phyloP scores from a whole-genome alignment of 805 yeast species.

The Lipomyces yamadae region DNA sequence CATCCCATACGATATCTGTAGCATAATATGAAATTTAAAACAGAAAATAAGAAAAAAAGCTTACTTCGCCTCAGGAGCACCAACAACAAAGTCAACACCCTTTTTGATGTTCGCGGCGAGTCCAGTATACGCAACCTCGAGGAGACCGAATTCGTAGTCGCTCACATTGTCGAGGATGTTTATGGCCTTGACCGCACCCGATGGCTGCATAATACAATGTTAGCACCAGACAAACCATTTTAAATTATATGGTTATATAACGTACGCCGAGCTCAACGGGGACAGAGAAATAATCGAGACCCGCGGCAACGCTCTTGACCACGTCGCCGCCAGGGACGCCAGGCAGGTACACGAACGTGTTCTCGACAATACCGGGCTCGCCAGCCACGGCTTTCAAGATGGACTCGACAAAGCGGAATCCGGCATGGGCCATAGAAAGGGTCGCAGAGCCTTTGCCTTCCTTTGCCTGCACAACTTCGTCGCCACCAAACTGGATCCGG shows the following conservation, averaged over 20 bases:
- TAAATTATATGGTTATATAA: slow-evolving; percentile 1
- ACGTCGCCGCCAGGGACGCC: slow-evolving; percentile 55
- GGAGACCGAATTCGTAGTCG: slow-evolving; percentile 80
- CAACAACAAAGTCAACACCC: slow-evolving; percentile 81
- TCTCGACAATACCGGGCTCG: slow-evolving; percentile 31
- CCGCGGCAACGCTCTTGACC: slow-evolving; percentile 84
- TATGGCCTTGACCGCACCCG: slow-evolving; percentile 66
- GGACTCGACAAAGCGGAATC: slow-evolving; percentile 76
- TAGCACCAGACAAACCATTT: background rate
- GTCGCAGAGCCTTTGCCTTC: slow-evolving; percentile 96
- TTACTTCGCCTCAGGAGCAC: slow-evolving; percentile 42
- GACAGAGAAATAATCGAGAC: slow-evolving; percentile 92
- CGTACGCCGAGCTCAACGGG: slow-evolving; percentile 89
- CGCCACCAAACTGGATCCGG: slow-evolving; percentile 97
- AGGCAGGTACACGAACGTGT: slow-evolving; percentile 44
- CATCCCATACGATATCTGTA: background rate
- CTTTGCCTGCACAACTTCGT: slow-evolving; percentile 94
- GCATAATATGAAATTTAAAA: background rate
- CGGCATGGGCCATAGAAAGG: slow-evolving; percentile 94
- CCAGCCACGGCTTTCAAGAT: slow-evolving; percentile 45
- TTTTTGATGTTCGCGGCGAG: slow-evolving; percentile 86
- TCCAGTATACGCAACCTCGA: slow-evolving; percentile 82
- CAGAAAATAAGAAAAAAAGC: background rate
- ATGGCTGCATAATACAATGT: slow-evolving; percentile 43
- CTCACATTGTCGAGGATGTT: slow-evolving; percentile 70